A percentile compares a stretch with the other conserved stretches of the same genome.
Evolutionary conservation across 179 eudicot genomes (phyloP).

Genomic region (Pouteria campechiana): DNA sequence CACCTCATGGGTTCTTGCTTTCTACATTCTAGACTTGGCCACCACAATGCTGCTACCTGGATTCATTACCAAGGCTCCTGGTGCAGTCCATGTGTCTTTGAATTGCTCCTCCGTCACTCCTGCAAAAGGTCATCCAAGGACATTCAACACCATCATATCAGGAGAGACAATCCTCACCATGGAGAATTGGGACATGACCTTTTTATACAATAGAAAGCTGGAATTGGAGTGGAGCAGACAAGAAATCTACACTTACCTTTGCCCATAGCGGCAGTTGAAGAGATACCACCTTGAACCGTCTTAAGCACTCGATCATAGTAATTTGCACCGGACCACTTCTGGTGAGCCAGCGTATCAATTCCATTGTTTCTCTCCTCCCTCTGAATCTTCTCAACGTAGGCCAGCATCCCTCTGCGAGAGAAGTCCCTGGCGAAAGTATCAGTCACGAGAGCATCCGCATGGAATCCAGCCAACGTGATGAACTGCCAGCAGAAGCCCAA

Average conservation of each 20-base stretch:
- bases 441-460: constrained; percentile 59
- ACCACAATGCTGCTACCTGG: constrained; percentile 23
- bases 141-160: no score
- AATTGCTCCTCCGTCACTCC: constrained; percentile 71
- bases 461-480: constrained; percentile 84
- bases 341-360: constrained; percentile 81
- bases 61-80: constrained; percentile 31
- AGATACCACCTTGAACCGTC: constrained; percentile 94
- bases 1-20: neutral
- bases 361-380: constrained; percentile 73
- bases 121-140: constrained; percentile 8
- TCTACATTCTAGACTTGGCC: constrained; percentile 51
- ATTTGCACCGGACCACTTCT: constrained; percentile 97
- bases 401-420: constrained; percentile 70
- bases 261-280: constrained; percentile 94
- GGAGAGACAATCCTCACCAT: neutral
- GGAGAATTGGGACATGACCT: neutral
- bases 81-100: constrained; percentile 47
- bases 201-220: no score
- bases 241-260: constrained; percentile 53
- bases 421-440: constrained; percentile 77
- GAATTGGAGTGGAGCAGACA: neutral
- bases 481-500: constrained; percentile 82
- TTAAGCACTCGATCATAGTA: constrained; percentile 74
- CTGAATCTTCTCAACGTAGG: constrained; percentile 83